phyloP scores from a whole-genome alignment of 495 filamentous ascomycete genomes.

The Neurospora sp. region DNA sequence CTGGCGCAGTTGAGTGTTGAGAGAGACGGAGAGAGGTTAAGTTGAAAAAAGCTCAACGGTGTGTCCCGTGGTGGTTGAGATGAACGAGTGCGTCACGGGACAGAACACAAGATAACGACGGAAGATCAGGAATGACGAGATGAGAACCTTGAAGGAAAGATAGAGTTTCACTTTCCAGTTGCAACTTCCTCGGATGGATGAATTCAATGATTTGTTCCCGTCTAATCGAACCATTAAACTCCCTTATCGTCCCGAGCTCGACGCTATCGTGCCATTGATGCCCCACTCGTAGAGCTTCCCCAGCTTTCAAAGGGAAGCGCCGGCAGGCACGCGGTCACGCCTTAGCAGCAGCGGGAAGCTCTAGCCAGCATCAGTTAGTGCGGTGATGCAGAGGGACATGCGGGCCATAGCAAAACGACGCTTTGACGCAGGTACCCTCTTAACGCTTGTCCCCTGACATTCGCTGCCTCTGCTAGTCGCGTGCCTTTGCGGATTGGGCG shows the following conservation, averaged over 20 bases:
- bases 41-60: not conserved
- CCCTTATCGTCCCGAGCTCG: not conserved
- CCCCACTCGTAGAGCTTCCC: not conserved
- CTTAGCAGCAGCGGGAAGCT: not conserved
- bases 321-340: not conserved
- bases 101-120: not conserved
- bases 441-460: not conserved
- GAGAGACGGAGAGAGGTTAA: not conserved
- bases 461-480: not conserved
- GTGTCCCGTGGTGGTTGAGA: not conserved
- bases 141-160: not conserved
- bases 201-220: not conserved
- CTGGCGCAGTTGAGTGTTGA: not conserved
- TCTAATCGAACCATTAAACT: not conserved
- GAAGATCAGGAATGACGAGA: not conserved
- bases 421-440: not conserved
- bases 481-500: not conserved
- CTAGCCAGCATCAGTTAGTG: not conserved
- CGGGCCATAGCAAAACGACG: accelerated
- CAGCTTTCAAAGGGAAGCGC: not conserved
- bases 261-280: not conserved
- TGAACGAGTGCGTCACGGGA: not conserved
- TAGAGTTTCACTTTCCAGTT: not conserved
- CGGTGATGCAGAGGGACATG: accelerated
- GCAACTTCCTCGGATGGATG: not conserved